Base-by-base conservation (phyloP, 495 filamentous ascomycete genomes). In the Chaetomidium leptoderma region DNA sequence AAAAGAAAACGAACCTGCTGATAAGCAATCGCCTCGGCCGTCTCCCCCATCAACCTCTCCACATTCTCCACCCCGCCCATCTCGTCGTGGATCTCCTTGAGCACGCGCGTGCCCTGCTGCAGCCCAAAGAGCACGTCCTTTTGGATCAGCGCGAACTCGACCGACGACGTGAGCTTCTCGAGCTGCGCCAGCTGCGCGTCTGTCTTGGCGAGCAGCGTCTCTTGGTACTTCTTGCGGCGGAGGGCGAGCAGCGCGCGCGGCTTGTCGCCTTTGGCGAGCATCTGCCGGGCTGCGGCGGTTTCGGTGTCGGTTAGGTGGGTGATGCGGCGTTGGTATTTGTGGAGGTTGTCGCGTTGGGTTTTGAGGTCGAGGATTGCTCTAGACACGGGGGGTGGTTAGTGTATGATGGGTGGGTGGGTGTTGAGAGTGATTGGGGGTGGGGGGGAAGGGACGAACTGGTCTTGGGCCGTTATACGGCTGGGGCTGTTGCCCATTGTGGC, bases 191-290 rank as follows among this genome's bases (percentile, higher is more conserved):
- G 83, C 72, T 97, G 93, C 8, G 80, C 81, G 71, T 97, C 95
- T 7, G 95, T 97, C 71, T 95, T 93, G 47, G 81, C 77, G 23
- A 98, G 83, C 9, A 98, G 81, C 6, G 88, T 84, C 69, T 97
- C 90, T 69, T 98, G 95, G 78, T 96, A 98, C 71, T 97, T 98
- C 72, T 95, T 96, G 52, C 91, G 84, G 43, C 93, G 89, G 36
- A 98, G 80, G 0, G 95, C 95, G 7, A 98, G 83, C 19, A 96
- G 81, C 0, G 93, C 93, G 48, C 86, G 83, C 63, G 81, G 75
- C 66, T 88, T 89, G 73, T 97, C 88, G 67, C 85, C 82, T 37
- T 78, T 76, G 1, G 77, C 73, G 9, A 98, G 83, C 70, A 92
- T 88, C 75, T 90, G 79, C 52, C 81, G 81, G n/a, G 93, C 93